Evolutionary conservation across 371 early-diverging fungal species (phyloP).

Genomic region (Apophysomyces elegans): DNA sequence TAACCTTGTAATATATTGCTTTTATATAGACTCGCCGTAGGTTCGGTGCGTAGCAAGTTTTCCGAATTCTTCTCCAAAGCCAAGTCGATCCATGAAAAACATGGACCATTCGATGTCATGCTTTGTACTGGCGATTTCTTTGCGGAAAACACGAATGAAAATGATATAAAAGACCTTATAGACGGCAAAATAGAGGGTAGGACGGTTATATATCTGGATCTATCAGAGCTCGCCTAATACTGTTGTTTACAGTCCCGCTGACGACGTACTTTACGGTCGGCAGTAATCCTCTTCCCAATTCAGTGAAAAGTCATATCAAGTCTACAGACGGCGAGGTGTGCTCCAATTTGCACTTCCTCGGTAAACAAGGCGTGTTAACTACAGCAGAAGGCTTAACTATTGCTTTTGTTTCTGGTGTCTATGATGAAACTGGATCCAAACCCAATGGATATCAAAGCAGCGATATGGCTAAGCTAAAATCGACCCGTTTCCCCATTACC

Average conservation of each 20-base stretch:
- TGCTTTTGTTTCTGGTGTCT: conserved; percentile 72
- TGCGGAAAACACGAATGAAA: conserved; percentile 43
- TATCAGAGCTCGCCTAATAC: not conserved
- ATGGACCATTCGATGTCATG: conserved; percentile 85
- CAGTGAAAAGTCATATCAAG: conserved; percentile 56
- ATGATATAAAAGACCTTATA: conserved; percentile 58
- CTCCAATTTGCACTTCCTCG: conserved; percentile 73
- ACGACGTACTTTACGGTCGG: conserved; percentile 81
- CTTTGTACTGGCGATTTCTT: conserved; percentile 86
- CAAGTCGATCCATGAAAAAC: conserved; percentile 74
- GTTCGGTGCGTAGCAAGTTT: conserved; percentile 72
- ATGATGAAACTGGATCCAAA: conserved; percentile 21
- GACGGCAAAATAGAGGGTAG: conserved; percentile 63
- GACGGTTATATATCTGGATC: not conserved
- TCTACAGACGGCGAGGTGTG: conserved; percentile 77
- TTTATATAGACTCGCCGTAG: conserved; percentile 61
- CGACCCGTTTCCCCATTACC: conserved; percentile 29
- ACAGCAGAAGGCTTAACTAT: conserved; percentile 77
- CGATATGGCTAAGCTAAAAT: conserved; percentile 28
- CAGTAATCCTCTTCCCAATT: conserved; percentile 58
- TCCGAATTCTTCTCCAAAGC: conserved; percentile 68
- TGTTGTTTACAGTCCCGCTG: conserved; percentile 61
- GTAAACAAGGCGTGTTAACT: conserved; percentile 68
- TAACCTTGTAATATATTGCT: no score
- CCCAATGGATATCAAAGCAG: conserved; percentile 9